These are phyloP conservation scores for Harringtonia lauricola DNA, from an alignment of 2,329 filamentous ascomycete species.

Conservation along the genomic window DNA sequence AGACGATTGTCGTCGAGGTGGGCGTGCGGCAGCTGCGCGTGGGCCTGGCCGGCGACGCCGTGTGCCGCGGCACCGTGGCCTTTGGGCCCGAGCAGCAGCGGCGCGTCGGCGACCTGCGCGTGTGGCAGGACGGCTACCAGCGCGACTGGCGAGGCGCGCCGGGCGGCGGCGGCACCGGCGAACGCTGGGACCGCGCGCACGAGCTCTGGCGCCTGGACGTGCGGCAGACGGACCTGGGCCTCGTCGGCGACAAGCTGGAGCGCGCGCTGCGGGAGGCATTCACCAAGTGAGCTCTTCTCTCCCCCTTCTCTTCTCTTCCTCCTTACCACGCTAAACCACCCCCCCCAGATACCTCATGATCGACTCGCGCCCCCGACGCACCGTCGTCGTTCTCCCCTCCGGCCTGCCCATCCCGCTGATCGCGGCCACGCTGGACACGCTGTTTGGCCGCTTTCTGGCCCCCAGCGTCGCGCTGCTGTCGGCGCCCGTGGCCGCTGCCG, in stretches of 20 bases:
- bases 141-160: slow-evolving; percentile 30
- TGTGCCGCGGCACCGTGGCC: slow-evolving; percentile 58
- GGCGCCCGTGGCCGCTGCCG: slow-evolving; percentile 58
- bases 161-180: slow-evolving; percentile 12
- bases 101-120: slow-evolving; percentile 70
- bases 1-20: slow-evolving; percentile 72
- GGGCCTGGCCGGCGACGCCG: slow-evolving; percentile 76
- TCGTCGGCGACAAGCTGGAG: slow-evolving; percentile 82
- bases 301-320: background rate
- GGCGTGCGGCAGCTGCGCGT: slow-evolving; percentile 68
- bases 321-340: background rate
- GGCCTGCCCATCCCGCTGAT: slow-evolving; percentile 12
- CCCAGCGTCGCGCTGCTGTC: slow-evolving; percentile 75
- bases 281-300: slow-evolving; percentile 47
- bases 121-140: slow-evolving; percentile 48
- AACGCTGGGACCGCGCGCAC: slow-evolving; percentile 51
- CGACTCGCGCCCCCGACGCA: slow-evolving; percentile 64
- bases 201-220: slow-evolving; percentile 76
- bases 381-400: slow-evolving; percentile 57
- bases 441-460: slow-evolving; percentile 73
- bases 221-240: slow-evolving; percentile 58
- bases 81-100: slow-evolving; percentile 69
- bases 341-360: slow-evolving; percentile 47
- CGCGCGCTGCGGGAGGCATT: slow-evolving; percentile 71
- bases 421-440: slow-evolving; percentile 57